phyloP scores from a whole-genome alignment of 78 protist genomes.

The Mantamonas sphyraenae region DNA sequence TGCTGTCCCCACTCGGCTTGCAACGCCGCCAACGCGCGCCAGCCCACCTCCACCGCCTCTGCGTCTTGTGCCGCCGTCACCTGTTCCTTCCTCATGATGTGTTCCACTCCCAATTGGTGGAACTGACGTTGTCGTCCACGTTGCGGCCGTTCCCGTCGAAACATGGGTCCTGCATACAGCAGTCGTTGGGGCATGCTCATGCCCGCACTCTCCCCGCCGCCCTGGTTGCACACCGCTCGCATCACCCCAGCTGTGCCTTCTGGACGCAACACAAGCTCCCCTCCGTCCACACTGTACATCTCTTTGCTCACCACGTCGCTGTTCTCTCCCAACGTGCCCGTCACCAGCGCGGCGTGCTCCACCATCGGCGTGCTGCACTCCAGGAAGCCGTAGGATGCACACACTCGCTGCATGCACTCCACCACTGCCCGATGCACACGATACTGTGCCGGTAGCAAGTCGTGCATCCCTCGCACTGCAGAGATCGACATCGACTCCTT shows the following conservation, averaged over 20 bases:
- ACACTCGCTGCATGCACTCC: too few relatives aligned
- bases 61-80: too few relatives aligned
- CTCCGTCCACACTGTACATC: constrained; percentile 31
- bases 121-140: constrained; percentile 47
- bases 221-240: constrained; percentile 8
- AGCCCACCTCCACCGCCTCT: too few relatives aligned
- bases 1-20: not conserved
- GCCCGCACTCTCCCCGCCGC: not conserved
- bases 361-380: constrained; percentile 44
- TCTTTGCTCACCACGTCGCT: constrained; percentile 51
- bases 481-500: too few relatives aligned
- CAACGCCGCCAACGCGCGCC: not conserved
- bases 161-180: constrained; percentile 55
- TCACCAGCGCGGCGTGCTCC: constrained; percentile 28
- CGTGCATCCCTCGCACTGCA: too few relatives aligned
- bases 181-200: constrained; percentile 17
- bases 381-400: constrained; percentile 25
- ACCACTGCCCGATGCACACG: too few relatives aligned
- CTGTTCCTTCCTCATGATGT: too few relatives aligned
- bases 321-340: constrained; percentile 36
- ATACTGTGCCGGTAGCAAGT: too few relatives aligned
- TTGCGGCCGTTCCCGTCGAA: constrained; percentile 60
- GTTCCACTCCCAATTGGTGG: constrained; percentile 21
- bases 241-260: constrained; percentile 55
- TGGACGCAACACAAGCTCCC: constrained; percentile 30